These are phyloP conservation scores for Fraxinus quadrangulata DNA, from an alignment of 257 asterid genomes.

Conservation along the genomic window DNA sequence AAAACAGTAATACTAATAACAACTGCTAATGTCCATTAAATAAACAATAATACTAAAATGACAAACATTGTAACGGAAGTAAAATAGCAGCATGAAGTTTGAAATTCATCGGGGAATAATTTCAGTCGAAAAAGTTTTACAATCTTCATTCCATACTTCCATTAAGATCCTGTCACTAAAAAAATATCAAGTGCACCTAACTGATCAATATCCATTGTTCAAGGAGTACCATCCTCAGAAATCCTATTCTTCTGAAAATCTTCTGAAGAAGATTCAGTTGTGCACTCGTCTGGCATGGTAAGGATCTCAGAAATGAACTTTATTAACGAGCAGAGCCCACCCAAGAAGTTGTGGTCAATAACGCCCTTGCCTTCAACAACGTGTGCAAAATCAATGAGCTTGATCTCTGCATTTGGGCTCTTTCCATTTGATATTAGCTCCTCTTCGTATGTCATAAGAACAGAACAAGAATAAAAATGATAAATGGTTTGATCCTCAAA, in stretches of 20 bases:
- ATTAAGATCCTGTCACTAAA: neutral
- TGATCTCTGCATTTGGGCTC: conserved; percentile 47
- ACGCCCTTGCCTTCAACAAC: conserved; percentile 39
- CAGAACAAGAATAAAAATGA: conserved; percentile 60
- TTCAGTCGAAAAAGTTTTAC: neutral
- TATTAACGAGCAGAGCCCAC: conserved; percentile 42
- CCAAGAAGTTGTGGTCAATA: conserved; percentile 47
- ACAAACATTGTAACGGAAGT: neutral
- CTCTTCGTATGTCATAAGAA: conserved; percentile 51
- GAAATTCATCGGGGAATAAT: neutral
- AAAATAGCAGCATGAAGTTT: neutral
- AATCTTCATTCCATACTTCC: neutral
- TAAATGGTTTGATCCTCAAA: conserved; percentile 57
- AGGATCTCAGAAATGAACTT: conserved; percentile 44
- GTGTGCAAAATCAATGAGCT: conserved; percentile 66
- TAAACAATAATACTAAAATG: neutral
- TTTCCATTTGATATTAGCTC: conserved; percentile 43
- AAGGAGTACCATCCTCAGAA: neutral
- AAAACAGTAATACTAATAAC: neutral
- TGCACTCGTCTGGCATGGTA: conserved; percentile 30
- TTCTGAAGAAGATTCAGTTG: neutral
- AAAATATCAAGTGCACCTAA: neutral
- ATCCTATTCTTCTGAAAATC: neutral
- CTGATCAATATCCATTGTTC: neutral
- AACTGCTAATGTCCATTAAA: neutral